Evolutionary conservation across 2,329 filamentous ascomycete species (phyloP), one percentile per base, ranked within the genome.

Genomic region (Fusarium globosum): DNA sequence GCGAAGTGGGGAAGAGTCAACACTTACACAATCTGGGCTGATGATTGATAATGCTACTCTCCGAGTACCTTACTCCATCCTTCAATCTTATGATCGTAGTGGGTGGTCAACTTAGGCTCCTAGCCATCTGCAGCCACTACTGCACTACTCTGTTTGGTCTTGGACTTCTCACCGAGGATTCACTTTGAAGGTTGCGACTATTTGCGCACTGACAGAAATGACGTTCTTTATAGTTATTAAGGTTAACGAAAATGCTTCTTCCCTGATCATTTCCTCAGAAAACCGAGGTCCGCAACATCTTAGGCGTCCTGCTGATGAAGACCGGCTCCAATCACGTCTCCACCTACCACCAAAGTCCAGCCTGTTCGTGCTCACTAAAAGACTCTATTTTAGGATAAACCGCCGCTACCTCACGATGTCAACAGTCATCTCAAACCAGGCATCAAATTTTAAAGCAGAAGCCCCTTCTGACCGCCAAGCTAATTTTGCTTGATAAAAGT

Each of bases 381-480:
- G 53, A 60, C 45, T 68, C 71, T 74, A 74, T 73, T 74, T 74
- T 74, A 26, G 71, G 71, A 68, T 61, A 74, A 55, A 61, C 36
- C 36, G 56, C 71, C 71, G 68, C 41, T 28, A 49, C 48, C 46
- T 46, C 61, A 30, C 45, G 39, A 61, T 45, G 36, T 59, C 38
- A 38, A 46, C 41, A 21, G 20, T 16, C 23, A 26, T 39, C 61
- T 57, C 28, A 68, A 58, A 63, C 41, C 21, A 63, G 66, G 53
- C 41, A 28, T 52, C 36, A 20, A 60, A 56, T 30, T 49, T 66
- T 38, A 15, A n/a, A 39, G 13, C 42, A 48, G 48, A 39, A n/a
- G 39, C 38, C 36, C 38, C 39, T 28, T 60, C 30, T 66, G 43
- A 49, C 51, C 28, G 28, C 26, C 48, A n/a, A 38, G 42, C 23